Base-by-base conservation (phyloP, 352 stramenopile species). In the Globisporangium recalcitrans region DNA sequence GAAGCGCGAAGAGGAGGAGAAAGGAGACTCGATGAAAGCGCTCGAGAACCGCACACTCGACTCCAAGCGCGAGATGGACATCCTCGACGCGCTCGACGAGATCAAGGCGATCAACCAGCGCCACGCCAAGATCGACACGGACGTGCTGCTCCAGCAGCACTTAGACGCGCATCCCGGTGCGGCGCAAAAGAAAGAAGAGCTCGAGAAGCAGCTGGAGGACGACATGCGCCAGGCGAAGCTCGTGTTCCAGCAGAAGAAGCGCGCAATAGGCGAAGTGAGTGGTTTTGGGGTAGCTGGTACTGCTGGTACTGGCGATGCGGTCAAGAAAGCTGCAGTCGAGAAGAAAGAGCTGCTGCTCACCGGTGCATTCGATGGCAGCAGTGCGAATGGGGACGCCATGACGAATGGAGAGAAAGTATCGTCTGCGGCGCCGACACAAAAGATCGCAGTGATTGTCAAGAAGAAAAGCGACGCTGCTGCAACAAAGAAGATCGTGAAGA, bases 51-150 rank as follows among this genome's bases (percentile, higher is more conserved):
- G 96, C 52, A 99, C 98, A 32, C 78, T 98, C 16, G 97, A 99
- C 65, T 98, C 90, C 57, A 99, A 99, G 75, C 82, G 95, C 34
- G 98, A 99, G 80, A 99, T 99, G 97, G 96, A 98, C 58, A 98
- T 99, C 64, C 79, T 99, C 52, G 98, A 99, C 65, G 96, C 96
- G 24, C 70, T 99, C 22, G 97, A 99, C 65, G 95, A 99, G 78
- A 99, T 99, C 67, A 97, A 98, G 59, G 93, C 96, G 16, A 97
- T 99, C 72, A 99, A 99, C 78, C 82, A 92, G 54, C 82, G 91
- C 64, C 95, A 98, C 76, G 77, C 95, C n/a, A 82, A 89, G 53
- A 78, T 98, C 51, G 88, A 97, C 70, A 88, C 80, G 62, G 84
- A 95, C 65, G 80, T 77, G 60, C 60, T 95, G 46, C 62, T 96